Base-by-base conservation (phyloP, 345 rosid genomes). In the Syzygium aqueum region DNA sequence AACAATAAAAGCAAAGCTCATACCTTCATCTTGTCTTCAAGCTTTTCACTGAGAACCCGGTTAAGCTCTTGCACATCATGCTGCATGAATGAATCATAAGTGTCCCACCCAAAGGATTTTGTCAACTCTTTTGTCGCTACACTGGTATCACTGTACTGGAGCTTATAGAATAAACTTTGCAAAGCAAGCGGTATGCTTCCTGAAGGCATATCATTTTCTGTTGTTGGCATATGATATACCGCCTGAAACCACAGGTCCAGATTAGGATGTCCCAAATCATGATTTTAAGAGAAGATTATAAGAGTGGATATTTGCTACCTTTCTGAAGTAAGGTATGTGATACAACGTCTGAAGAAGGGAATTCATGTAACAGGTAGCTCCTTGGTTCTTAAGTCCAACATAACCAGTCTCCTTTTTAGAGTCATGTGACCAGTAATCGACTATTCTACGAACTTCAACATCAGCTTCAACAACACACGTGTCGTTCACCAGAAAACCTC, bases 311-410 rank as follows among this genome's bases (percentile, higher is more conserved):
- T 54, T 15, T 51, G 92, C 30, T 52, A 93, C 95, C 93, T 93
- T 93, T 89, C 93, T 90, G 89, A 93, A 92, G 92, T 92, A 92
- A 30, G 95, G 94, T 88, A 92, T 91, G 77, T 93, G 95, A 85
- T 93, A 93, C 78, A 92, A 87, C 27, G 93, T 91, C 87, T 93
- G 95, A 54, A 93, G 89, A 65, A 93, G 95, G 88, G 95, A 93
- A 87, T 93, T 93, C 94, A 93, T 93, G 91, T 93, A 93, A 86
- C 94, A 93, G 43, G 95, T 93, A n/a, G 95, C 95, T 87, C 95
- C 95, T 89, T 93, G 95, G 89, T 93, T 93, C 89, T 93, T 93
- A 77, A 93, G 91, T 25, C 95, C 95, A 57, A 93, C 95, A 90
- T 84, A 93, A 52, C 95, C 95, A 27, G 95, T 93, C 92, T 93